Evolutionary conservation across 306 rosid genomes (phyloP), one percentile per base, ranked within the genome.

Genomic region (Echinosophora koreensis): DNA sequence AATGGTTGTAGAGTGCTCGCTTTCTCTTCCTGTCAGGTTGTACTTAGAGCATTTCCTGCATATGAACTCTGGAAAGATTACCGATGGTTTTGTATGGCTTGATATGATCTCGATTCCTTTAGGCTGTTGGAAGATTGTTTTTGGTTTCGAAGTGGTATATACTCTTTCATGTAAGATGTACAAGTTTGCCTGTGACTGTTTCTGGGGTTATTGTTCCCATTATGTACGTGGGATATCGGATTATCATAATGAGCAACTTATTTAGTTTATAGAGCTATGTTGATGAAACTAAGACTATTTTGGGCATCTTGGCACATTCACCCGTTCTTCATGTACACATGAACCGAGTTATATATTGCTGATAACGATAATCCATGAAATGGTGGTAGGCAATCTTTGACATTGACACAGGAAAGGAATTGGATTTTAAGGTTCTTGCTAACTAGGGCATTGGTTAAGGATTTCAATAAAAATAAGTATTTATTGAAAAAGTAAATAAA

Each of bases 21-120:
- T 79, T 70, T 82, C 71, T 77, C 66, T 82, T 59, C 73, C 73
- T 63, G 84, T 80, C 71, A 79, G 77, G 68, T 69, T 81, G 84
- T 87, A 75, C 82, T 58, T 58, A 59, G 80, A 75, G 81, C 86
- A 82, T 83, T 80, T 86, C 76, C 59, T 77, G 71, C 70, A 44
- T 82, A 73, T 74, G 76, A 78, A 83, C 75, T 67, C 8, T 76
- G 79, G 86, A 69, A 82, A 74, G 82, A 68, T 64, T 74, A 55
- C 69, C 82, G 77, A 76, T 79, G 84, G 34, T 84, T 67, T 66
- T 88, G 80, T 87, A 74, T 66, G 84, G 81, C 54, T 83, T 83
- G 78, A 78, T 70, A 84, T 78, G 80, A 77, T 77, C 68, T 79
- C 37, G 9, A 63, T 78, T 77, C 83, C 68, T 69, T 82, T 73